These are phyloP conservation scores for Moringa oleifera DNA, from an alignment of 345 rosid genomes.

Conservation along the genomic window DNA sequence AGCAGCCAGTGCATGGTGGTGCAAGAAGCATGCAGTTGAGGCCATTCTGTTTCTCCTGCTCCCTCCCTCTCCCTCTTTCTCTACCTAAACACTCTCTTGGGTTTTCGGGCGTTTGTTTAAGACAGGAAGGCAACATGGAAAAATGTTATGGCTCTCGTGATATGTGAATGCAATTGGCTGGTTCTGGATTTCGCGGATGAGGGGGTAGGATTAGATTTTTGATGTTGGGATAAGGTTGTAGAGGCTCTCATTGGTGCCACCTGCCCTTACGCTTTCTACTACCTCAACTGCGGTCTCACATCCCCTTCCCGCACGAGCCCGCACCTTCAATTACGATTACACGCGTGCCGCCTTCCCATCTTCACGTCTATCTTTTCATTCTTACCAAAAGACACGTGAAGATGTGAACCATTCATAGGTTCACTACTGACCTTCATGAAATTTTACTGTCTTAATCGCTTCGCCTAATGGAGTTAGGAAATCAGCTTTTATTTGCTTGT, in stretches of 20 bases:
- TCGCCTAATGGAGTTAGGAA: no score
- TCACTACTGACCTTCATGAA: no score
- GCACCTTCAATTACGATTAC: no score
- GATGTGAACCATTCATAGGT: no score
- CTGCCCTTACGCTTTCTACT: constrained; percentile 14
- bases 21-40: constrained; percentile 61
- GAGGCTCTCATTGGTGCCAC: constrained; percentile 38
- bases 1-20: constrained; percentile 52
- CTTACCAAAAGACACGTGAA: no score
- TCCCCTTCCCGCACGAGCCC: no score
- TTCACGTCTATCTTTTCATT: no score
- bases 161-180: constrained; percentile 41
- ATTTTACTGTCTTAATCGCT: no score
- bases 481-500: no score
- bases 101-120: neutral
- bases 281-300: no score
- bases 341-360: no score
- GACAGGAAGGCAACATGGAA: constrained; percentile 1
- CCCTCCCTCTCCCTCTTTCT: no score
- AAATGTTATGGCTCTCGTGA: neutral
- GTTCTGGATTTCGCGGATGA: constrained; percentile 38
- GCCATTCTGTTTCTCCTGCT: constrained; percentile 47
- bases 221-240: constrained; percentile 59
- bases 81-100: constrained; percentile 2
- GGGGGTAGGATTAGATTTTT: constrained; percentile 24